Evolutionary conservation across 306 rosid species (phyloP).

Genomic region (Vigna nakashimae): DNA sequence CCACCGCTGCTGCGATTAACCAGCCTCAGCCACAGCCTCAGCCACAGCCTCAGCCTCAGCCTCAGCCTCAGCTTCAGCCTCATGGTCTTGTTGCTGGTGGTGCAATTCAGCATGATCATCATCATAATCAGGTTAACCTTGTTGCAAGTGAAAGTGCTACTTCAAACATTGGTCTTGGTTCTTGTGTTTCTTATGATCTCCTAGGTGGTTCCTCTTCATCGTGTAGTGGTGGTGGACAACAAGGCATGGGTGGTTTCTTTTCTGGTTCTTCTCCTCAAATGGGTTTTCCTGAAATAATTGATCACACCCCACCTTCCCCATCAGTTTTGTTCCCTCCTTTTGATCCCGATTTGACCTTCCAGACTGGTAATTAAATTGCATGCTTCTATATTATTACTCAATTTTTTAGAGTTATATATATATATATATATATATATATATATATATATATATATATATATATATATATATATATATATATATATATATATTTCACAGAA

Average conservation of each 20-base stretch:
- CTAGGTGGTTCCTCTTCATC: slow-evolving; percentile 52
- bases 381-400: not conserved
- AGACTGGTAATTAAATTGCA: slow-evolving; percentile 59
- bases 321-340: slow-evolving; percentile 54
- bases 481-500: too few species aligned
- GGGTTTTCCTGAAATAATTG: slow-evolving; percentile 59
- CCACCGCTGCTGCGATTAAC: not conserved
- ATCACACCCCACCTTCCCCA: slow-evolving; percentile 55
- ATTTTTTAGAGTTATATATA: too few species aligned
- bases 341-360: slow-evolving; percentile 58
- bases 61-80: not conserved
- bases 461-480: too few species aligned
- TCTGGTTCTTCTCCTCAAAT: slow-evolving; percentile 59
- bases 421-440: too few species aligned
- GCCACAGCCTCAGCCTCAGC: not conserved
- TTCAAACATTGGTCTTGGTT: slow-evolving; percentile 37
- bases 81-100: slow-evolving; percentile 40
- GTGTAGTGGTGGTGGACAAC: slow-evolving; percentile 30
- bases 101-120: slow-evolving; percentile 49
- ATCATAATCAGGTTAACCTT: not conserved
- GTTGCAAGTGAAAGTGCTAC: not conserved
- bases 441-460: too few species aligned
- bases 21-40: not conserved
- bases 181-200: slow-evolving; percentile 30
- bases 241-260: slow-evolving; percentile 46